Base-by-base conservation (phyloP, 768 basidiomycete species). In the Podaxis sp. region DNA sequence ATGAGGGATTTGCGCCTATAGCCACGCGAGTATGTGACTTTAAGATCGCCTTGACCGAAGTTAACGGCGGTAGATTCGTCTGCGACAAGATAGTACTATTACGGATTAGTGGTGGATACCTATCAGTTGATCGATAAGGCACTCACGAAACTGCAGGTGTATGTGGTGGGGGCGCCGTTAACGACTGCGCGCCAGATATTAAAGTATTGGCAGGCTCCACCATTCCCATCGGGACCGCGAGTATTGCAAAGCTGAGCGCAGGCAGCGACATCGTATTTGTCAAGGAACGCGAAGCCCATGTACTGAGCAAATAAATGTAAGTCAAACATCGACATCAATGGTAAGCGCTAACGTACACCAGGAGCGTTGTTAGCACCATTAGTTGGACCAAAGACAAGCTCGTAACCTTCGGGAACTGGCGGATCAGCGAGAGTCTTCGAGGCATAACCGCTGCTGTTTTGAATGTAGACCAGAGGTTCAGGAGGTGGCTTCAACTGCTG, bases 151-250 rank as follows among this genome's bases (percentile, higher is more conserved):
- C 78, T 77, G 73, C 81, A 84, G 42, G 79, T 79, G 70, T 82
- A 82, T 0, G 80, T 81, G 2, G 79, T 82, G 0, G 82, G 80
- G n/a, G 67, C 63, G 8, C 79, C 80, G 61, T 78, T 68, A 0
- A 82, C 79, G 33, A 82, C 71, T 12, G 80, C 81, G 39, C 80
- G 77, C 81, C 81, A 84, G 72, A 83, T 82, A 66, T 84, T 84
- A 71, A 84, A 81, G 73, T 76, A 84, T 59, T 77, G 75, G 70
- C 82, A 84, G 5, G 75, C 76, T 51, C 81, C 82, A 30, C 81
- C 80, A 36, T 65, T 65, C 5, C 71, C 67, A 63, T 83, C 81
- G 2, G 77, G 72, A 7, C 73, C 77, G 30, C 81, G 77, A 12
- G 70, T 72, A 60, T 80, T 82, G 68, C 82, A 84, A 33, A 77